Evolutionary conservation across 2,329 filamentous ascomycete species (phyloP), one percentile per base, ranked within the genome.

Genomic region (Claviceps paspali): DNA sequence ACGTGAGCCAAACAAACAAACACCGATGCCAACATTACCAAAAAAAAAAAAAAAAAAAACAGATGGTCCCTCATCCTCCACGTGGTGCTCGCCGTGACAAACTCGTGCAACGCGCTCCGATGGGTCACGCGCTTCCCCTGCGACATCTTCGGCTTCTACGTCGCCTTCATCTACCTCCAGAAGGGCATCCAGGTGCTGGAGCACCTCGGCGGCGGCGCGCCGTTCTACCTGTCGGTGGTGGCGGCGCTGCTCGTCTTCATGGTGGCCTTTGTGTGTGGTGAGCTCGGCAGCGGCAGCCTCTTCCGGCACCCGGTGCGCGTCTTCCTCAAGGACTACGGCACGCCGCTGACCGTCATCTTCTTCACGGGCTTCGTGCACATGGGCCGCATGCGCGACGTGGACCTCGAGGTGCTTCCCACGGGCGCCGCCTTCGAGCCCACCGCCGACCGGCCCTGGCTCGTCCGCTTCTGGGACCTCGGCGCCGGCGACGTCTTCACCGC

Each of bases 131-230:
- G 84, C 11, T 94, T 94, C 54, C 85, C 84, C 18, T 93, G 86
- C 60, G 86, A 94, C 56, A 91, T 88, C 50, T 93, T 94, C 47
- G 86, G 85, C 35, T 92, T 93, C 61, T 93, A 93, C 53, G 85
- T 93, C 33, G 85, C 85, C 39, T 86, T 82, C 52, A 88, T 93
- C 56, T 93, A 93, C 53, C 67, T 93, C 15, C 84, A 93, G 52
- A 93, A 93, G 59, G 85, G 85, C 12, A 79, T 93, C 43, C 83
- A 93, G 57, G 82, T 92, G 11, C 69, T 93, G 15, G 79, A 77
- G 30, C 70, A 79, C 10, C 80, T 92, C 50, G 86, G 82, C 57
- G 52, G 65, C 55, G 57, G 64, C 46, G 68, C 65, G 34, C 71
- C 80, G 53, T 64, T 91, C 63, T 93, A 92, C 52, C 70, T 93